Conservation (phyloP, 345 rosid species). For the Aegle marmelos region DNA sequence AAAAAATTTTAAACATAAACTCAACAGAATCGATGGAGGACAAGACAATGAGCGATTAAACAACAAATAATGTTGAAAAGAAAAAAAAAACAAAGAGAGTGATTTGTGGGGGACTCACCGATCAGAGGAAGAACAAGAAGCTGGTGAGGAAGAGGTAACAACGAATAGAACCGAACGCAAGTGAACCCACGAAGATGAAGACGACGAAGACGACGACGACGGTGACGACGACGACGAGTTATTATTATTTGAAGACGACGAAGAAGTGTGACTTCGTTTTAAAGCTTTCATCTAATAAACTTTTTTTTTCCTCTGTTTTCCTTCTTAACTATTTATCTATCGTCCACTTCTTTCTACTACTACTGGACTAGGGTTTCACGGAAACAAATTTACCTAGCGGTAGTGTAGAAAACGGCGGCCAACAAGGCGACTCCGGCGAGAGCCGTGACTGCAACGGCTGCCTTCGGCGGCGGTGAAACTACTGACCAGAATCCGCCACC, state of each 20-base stretch:
- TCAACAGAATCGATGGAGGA: too few relatives aligned
- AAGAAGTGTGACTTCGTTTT: slow-evolving; percentile 63
- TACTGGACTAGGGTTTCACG: slow-evolving; percentile 12
- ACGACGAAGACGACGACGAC: slow-evolving; percentile 48
- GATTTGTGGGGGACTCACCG: slow-evolving; percentile 51
- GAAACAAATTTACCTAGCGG: slow-evolving; percentile 32
- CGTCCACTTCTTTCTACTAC: not conserved
- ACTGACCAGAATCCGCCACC: slow-evolving; percentile 48
- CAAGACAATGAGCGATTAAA: not conserved
- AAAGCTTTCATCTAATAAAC: slow-evolving; percentile 78
- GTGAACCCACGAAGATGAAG: slow-evolving; percentile 74
- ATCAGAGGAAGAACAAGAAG: slow-evolving; percentile 71
- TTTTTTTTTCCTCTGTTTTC: not conserved
- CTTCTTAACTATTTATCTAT: not conserved
- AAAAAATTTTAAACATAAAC: too few relatives aligned
- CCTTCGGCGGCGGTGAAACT: slow-evolving; percentile 21
- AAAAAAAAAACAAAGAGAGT: not conserved
- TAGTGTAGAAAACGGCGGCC: slow-evolving; percentile 43
- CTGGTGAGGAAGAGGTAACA: slow-evolving; percentile 79
- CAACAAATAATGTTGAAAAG: not conserved
- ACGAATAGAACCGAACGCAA: slow-evolving; percentile 86
- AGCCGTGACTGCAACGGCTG: slow-evolving; percentile 39
- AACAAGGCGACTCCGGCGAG: slow-evolving; percentile 38
- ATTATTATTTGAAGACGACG: slow-evolving; percentile 51
- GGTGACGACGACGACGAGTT: slow-evolving; percentile 27